Base-by-base conservation (phyloP, 1,284 basidiomycete species). In the Irpex lacteus region DNA sequence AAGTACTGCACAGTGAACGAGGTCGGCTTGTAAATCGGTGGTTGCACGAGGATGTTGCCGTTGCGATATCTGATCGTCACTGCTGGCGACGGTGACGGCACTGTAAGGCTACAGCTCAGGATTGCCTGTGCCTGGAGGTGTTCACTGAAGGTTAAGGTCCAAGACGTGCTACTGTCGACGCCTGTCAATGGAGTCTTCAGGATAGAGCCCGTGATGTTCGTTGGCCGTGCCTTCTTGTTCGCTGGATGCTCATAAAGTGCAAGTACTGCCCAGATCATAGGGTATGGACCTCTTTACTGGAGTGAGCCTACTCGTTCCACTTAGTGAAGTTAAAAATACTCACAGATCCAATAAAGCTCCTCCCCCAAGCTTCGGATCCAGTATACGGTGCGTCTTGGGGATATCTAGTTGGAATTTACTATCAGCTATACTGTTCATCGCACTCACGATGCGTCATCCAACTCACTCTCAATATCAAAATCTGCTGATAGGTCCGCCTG, bases 261-360 rank as follows among this genome's bases (percentile, higher is more conserved):
- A 36, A 94, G 80, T 72, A 94, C 89, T 5, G 91, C 85, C 92
- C 93, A 94, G 67, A 95, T 82, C 65, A 93, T 80, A 2, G 92
- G 92, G 76, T 95, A 95, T 11, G 93, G 91, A 0, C 92, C 92
- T 50, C 90, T 92, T 64, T 40, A 15, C 5, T 2, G 56, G 21
- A 6, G 32, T 65, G 18, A 65, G 57, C 4, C 11, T 26, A 3
- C 2, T 47, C 11, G n/a, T 47, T n/a, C 18, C 37, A 34, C n/a
- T 5, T 34, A n/a, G 15, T 34, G 13, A 8, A 19, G 8, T 5
- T 18, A 8, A 7, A 21, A 8, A 40, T 44, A 76, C 85, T 72
- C 68, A 91, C 89, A 95, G 81, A 74, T 97, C 95, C 52, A 97
- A 84, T 44, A 97, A 73, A 6, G 89, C 92, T 0, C 95, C 95